Evolutionary conservation across 257 asterid species (phyloP).

Genomic region (Solanum chaucha): DNA sequence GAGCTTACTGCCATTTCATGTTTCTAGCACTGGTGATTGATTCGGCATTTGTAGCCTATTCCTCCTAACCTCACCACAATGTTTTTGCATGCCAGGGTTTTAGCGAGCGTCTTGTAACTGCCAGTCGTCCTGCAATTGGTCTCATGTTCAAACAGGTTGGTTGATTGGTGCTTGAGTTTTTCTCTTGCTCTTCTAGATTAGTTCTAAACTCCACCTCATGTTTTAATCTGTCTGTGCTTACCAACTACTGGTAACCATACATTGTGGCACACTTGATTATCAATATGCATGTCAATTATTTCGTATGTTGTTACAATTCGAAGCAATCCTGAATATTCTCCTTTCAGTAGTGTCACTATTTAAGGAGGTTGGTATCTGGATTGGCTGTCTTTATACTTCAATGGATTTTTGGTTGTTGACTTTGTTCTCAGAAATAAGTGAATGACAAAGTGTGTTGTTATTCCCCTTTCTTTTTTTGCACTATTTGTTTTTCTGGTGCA

Average conservation of each 20-base stretch:
- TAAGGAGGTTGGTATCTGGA: neutral
- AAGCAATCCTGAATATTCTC: neutral
- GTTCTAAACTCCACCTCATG: neutral
- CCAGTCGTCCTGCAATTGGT: constrained; percentile 86
- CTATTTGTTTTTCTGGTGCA: neutral
- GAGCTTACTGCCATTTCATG: neutral
- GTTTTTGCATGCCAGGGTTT: constrained; percentile 62
- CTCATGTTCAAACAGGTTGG: constrained; percentile 89
- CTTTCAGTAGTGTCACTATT: neutral
- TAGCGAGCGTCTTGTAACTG: constrained; percentile 84
- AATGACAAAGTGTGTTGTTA: neutral
- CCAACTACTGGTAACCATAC: neutral
- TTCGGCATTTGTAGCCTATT: neutral
- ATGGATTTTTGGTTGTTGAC: neutral
- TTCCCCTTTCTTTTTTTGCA: neutral
- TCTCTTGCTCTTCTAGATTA: neutral
- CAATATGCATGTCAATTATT: neutral
- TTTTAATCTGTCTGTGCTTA: neutral
- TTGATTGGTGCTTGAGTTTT: constrained; percentile 1
- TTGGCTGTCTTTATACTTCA: neutral
- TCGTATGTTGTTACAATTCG: neutral
- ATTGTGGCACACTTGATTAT: neutral
- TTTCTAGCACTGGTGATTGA: neutral
- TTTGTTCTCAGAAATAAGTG: neutral
- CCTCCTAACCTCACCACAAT: neutral